These are phyloP conservation scores for Acanthamoeba sp. DNA, from an alignment of 208 protist genomes.

Conservation along the genomic window DNA sequence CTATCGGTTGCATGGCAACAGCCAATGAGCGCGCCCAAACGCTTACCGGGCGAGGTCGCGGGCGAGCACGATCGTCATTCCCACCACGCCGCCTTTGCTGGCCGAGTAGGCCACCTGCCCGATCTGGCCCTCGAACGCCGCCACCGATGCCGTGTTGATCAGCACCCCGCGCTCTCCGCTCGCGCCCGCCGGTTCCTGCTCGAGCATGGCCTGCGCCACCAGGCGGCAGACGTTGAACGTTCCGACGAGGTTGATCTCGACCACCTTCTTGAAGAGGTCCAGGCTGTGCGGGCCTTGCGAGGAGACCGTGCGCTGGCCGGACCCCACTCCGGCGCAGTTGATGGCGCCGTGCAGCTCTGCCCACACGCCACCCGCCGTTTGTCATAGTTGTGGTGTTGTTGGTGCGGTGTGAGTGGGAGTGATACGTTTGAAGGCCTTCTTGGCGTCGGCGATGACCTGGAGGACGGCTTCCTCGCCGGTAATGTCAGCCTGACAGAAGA, in stretches of 20 bases:
- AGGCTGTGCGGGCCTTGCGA: slow-evolving; percentile 79
- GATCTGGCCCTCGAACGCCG: slow-evolving; percentile 93
- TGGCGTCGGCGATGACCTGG: slow-evolving; percentile 74
- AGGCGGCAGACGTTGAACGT: slow-evolving; percentile 92
- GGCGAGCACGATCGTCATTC: slow-evolving; percentile 90
- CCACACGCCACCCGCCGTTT: slow-evolving; percentile 40
- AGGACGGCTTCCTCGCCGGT: slow-evolving; percentile 49
- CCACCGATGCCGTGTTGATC: slow-evolving; percentile 91
- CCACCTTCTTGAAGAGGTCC: slow-evolving; percentile 86
- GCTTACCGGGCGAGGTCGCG: slow-evolving; percentile 74
- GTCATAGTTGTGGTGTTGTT: too few relatives aligned
- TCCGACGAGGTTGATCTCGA: slow-evolving; percentile 91
- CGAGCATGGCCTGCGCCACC: slow-evolving; percentile 32
- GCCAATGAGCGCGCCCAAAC: too few relatives aligned
- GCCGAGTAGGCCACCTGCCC: slow-evolving; percentile 92
- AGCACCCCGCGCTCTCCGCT: slow-evolving; percentile 90
- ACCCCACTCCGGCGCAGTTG: slow-evolving; percentile 90
- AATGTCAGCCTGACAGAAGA: slow-evolving; percentile 71
- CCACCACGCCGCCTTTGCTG: slow-evolving; percentile 89
- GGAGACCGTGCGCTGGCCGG: slow-evolving; percentile 73
- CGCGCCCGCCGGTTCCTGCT: slow-evolving; percentile 2
- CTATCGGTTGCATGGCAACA: too few relatives aligned
- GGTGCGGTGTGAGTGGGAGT: neutral
- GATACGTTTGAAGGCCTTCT: slow-evolving; percentile 85
- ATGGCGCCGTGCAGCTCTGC: slow-evolving; percentile 89